A percentile compares a stretch with the other conserved stretches of the same genome.
These are phyloP conservation scores for Eucalyptus sp. DNA, from an alignment of 345 rosid genomes.

Conservation along the genomic window DNA sequence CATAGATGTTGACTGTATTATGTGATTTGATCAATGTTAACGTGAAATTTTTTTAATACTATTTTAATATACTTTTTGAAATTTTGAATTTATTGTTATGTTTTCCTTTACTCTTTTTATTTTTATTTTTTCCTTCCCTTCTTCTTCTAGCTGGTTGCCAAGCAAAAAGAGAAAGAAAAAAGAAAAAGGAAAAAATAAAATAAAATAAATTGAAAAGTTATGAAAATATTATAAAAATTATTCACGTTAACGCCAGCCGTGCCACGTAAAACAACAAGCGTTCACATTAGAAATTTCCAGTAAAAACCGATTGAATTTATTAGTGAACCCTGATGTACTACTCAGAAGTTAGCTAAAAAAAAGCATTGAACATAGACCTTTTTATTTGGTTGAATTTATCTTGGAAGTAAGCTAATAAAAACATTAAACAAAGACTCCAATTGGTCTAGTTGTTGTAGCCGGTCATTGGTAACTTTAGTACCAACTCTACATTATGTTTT, in stretches of 20 bases:
- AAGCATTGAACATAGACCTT: background rate
- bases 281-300: too few relatives aligned
- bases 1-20: accelerated
- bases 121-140: accelerated
- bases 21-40: accelerated
- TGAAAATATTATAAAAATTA: too few relatives aligned
- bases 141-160: accelerated
- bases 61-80: too few relatives aligned
- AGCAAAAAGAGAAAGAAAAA: too few relatives aligned
- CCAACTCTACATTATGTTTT: background rate
- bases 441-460: background rate
- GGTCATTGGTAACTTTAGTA: background rate
- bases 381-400: background rate
- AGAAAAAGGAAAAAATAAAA: too few relatives aligned
- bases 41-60: accelerated
- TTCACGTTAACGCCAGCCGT: accelerated
- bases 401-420: background rate
- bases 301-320: too few relatives aligned
- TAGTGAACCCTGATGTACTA: too few relatives aligned
- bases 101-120: too few relatives aligned
- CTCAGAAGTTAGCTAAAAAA: background rate
- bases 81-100: too few relatives aligned
- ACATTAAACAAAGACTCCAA: background rate
- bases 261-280: too few relatives aligned
- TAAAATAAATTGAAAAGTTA: too few relatives aligned